Evolutionary conservation across 306 rosid genomes (phyloP), one percentile per base, ranked within the genome.

Genomic region (Herpetospermum pedunculosum): DNA sequence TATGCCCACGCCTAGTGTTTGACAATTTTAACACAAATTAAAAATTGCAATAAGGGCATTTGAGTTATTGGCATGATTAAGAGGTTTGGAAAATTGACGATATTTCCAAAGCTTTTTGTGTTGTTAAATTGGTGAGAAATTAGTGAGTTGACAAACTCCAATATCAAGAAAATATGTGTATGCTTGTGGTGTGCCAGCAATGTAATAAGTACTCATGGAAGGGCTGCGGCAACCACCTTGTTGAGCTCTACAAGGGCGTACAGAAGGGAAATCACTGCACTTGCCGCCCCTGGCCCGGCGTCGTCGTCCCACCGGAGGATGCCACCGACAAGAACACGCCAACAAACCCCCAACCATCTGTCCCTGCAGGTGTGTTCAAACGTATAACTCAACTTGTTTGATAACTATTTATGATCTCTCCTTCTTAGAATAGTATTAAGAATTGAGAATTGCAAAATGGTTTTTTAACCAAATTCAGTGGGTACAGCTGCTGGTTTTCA

Each of bases 221-320:
- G 52, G 73, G 73, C 1, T 67, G 73, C 4, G 73, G 73, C 35
- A 1, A 14, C 4, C 73, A 67, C 53, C 73, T 67, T 2, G 12
- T 13, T 26, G 53, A 23, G 0, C 73, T 67, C 53, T 67, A 67
- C 12, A 40, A 40, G 3, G 4, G 73, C 4, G 18, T 67, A 0
- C 53, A 67, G 23, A 41, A 41, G 13, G 73, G 73, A 25, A 67
- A 25, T 23, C 73, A 41, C 73, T 67, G 73, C 52, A 1, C 19
- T 2, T 67, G 73, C 73, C 73, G 23, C 21, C 73, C 73, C 0
- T 67, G 73, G 73, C 73, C 73, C 1, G 73, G 73, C 1, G 53
- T 67, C 37, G 37, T 67, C 14, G 16, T 67, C 10, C 73, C 73
- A 8, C 8, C 18, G 16, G 30, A 34, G 2, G 28, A 35, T 8